Evolutionary conservation across 2,329 filamentous ascomycete species (phyloP), one percentile per base, ranked within the genome.

Genomic region (Sclerotiophoma versabilis): DNA sequence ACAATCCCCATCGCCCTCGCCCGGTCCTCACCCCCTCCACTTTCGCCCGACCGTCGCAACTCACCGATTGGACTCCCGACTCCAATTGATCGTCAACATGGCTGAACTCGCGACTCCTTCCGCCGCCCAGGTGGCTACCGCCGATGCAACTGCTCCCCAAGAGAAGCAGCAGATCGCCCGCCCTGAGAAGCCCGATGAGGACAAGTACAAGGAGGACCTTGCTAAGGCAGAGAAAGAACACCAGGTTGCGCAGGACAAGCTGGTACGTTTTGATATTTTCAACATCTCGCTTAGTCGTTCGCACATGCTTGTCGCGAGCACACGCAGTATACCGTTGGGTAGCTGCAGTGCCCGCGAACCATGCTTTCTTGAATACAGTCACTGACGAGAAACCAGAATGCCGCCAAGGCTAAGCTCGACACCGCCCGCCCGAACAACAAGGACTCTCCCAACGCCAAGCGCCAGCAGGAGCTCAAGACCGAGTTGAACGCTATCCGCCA

Each of bases 171-270:
- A 74, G 32, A 58, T 73, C 33, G 71, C 79, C 70, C 92, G 87
- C 79, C 92, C 93, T 48, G 85, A 90, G 78, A 92, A 90, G 83
- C 95, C 95, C 39, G 91, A 97, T 76, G 90, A 95, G 80, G 89
- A 88, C 63, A 81, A 83, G 65, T 99, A 88, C 83, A 92, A 96
- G 80, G 84, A 87, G 74, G 84, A 85, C 60, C 83, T 96, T 58
- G 87, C 86, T 44, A 86, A 89, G 79, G 89, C 90, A 22, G 91
- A 98, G 79, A 96, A 96, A 81, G 91, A 90, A 63, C 89, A 96
- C 79, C 83, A 89, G 72, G 86, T 86, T 46, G 83, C 88, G 41
- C 89, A 95, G 80, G 87, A 91, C 66, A 84, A 84, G 70, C 75
- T 88, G 71, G 87, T 89, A 80, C 62, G 84, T 69, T 27, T 30